Conservation (phyloP, 1,139 yeast genomes). For the Arxiozyma bovina region DNA sequence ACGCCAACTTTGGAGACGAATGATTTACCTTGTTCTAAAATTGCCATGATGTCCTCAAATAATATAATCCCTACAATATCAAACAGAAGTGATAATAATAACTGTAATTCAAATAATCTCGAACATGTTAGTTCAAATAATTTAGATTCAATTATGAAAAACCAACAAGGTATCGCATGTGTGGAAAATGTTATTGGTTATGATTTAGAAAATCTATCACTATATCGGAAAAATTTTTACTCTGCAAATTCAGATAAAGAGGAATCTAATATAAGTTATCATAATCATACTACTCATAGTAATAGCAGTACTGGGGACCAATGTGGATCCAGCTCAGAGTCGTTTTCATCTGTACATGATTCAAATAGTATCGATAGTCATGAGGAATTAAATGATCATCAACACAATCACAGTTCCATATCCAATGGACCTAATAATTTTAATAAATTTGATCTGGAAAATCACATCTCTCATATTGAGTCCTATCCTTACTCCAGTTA, state of each 20-base stretch:
- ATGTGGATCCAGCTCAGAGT: neutral
- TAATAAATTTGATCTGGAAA: constrained; percentile 1
- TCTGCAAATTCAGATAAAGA: constrained; percentile 6
- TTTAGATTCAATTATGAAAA: neutral
- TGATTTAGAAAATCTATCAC: constrained; percentile 29
- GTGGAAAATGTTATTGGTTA: constrained; percentile 31
- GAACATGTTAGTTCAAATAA: neutral
- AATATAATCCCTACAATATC: constrained; percentile 4
- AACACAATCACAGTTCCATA: neutral
- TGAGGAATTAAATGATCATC: neutral
- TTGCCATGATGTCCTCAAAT: constrained; percentile 4
- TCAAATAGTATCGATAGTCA: constrained; percentile 1
- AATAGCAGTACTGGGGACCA: neutral
- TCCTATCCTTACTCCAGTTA: neutral
- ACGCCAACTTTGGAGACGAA: constrained; percentile 5
- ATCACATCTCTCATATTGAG: neutral
- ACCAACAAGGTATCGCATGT: constrained; percentile 19
- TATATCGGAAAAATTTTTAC: constrained; percentile 27
- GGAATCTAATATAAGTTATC: neutral
- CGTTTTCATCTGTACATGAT: neutral
- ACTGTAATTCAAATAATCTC: neutral
- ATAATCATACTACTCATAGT: neutral
- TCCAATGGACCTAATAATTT: neutral
- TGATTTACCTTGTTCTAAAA: constrained; percentile 1
- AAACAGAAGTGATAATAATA: neutral